Evolutionary conservation across 2,329 filamentous ascomycete species (phyloP), one percentile per base, ranked within the genome.

Genomic region (Penicillium decumbens): DNA sequence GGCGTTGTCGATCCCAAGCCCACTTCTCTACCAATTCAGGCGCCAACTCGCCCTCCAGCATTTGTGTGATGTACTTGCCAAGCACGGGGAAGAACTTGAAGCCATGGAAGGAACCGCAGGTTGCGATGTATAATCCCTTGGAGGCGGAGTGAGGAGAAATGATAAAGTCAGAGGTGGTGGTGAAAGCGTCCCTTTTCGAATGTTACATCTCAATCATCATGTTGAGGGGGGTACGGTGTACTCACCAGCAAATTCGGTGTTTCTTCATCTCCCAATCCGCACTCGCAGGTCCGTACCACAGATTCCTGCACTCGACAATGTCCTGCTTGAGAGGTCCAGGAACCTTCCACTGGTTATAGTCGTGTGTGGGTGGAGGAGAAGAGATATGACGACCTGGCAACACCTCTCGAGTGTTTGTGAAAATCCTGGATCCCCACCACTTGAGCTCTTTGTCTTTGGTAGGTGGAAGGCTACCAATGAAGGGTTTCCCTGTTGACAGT

Each of bases 161-260:
- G 54, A 76, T 74, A 54, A 75, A 75, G 59, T 75, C 82, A 20
- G 75, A 73, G 60, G 73, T 80, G 2, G 80, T 76, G 0, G 81
- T 83, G 58, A 85, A 80, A 8, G 82, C 83, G 55, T 86, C 83
- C 83, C 83, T 85, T 18, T 47, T 4, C 37, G 6, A 30, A 4
- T 45, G 47, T 53, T 45, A 55, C 29, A 41, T 48, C 15, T 25
- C n/a, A 3, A 37, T 38, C 40, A 13, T 32, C 13, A 32, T 32
- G 8, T 37, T 20, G 20, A 4, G 20, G 20, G 20, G 20, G 10
- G 12, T 3, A 13, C 15, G 10, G 37, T 18, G 20, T 4, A 69
- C 78, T 65, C 65, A 85, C 83, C 83, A 87, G 75, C 83, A 86
- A 50, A 86, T 80, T 5, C 83, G 76, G 60, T 84, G 78, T 60